Base-by-base conservation (phyloP, 768 basidiomycete species). In the Royoungia palumana region DNA sequence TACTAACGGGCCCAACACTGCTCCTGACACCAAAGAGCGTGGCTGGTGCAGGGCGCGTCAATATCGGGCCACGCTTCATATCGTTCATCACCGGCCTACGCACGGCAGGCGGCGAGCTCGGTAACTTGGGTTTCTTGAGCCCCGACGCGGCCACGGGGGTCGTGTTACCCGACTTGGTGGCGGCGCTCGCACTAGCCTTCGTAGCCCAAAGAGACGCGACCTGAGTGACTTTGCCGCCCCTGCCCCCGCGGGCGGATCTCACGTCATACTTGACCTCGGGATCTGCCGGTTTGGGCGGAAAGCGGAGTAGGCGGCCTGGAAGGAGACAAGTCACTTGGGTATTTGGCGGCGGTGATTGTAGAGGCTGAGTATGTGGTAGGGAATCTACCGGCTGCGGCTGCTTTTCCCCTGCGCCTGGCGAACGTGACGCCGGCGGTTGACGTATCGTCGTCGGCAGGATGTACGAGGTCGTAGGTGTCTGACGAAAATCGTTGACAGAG, bases 181-280 rank as follows among this genome's bases (percentile, higher is more conserved):
- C 5, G 9, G 25, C 2, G 28, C 32, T 48, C 4, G 22, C 1
- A 3, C 38, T 59, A 21, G 72, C 73, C n/a, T 74, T 79, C 30
- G 80, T 70, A 3, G 85, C 80, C 87, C 88, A 91, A 20, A 91
- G 70, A 2, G 87, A 78, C 0, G 85, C 81, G 1, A 89, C 85
- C 5, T 87, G 73, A 3, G 86, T 74, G 14, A 90, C 89, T 45
- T 78, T 76, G 12, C 88, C 89, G 3, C 89, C 89, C 36, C 77
- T 71, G 2, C 89, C 89, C 5, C 89, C 87, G 19, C 88, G 76
- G 5, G 87, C 87, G 32, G 87, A 89, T 12, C 83, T 80, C 21
- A 88, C 66, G 58, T 90, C 81, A 58, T 89, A 89, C 49, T 81
- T 84, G 19, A 73, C 75, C 44, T 81, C 83, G 0, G 77, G 71